Evolutionary conservation across 495 filamentous ascomycete species (phyloP), one percentile per base, ranked within the genome.

Genomic region (Clavariopsis aquatica): DNA sequence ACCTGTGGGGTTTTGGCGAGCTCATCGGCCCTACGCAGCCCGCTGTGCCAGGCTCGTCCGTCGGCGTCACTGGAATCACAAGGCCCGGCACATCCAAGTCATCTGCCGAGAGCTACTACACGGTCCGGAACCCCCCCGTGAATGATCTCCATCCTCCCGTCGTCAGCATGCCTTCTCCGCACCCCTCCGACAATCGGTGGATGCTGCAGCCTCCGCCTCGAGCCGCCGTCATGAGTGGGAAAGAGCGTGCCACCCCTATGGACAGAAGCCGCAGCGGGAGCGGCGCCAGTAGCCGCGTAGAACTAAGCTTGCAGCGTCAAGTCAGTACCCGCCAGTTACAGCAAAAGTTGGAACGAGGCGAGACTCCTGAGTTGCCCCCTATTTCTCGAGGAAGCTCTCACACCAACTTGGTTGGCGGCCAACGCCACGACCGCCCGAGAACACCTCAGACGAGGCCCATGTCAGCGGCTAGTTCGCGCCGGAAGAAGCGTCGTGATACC

Each of bases 171-270:
- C 84, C 79, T 46, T 88, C 90, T 7, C 75, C 80, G 19, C 83
- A 86, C 71, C 82, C 80, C 53, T 84, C 84, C 24, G 89, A 87
- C 56, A 86, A 85, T n/a, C 77, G 78, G 69, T 96, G 92, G 92
- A 94, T 96, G 91, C 78, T 96, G 31, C 89, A 93, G 74, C 92
- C 92, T 1, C 91, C 91, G 2, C 92, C 92, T 38, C 83, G 83
- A 52, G 90, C 92, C 19, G 89, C 84, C 69, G 78, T 96, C 51
- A 96, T 96, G 92, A 88, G 86, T 67, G 91, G 91, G 62, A 93
- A 92, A 72, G 83, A 83, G 59, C 76, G 76, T 28, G 80, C 85
- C 17, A 60, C 59, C 8, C n/a, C n/a, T n/a, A 62, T 56, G 8
- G 52, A 81, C 65, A 75, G 84, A 52, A 86, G 78, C 64, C 74